Percentiles rank a stretch among this genome's conserved stretches.
Conservation (phyloP, 1,284 basidiomycete species). For the Mycocalia duriaeana region DNA sequence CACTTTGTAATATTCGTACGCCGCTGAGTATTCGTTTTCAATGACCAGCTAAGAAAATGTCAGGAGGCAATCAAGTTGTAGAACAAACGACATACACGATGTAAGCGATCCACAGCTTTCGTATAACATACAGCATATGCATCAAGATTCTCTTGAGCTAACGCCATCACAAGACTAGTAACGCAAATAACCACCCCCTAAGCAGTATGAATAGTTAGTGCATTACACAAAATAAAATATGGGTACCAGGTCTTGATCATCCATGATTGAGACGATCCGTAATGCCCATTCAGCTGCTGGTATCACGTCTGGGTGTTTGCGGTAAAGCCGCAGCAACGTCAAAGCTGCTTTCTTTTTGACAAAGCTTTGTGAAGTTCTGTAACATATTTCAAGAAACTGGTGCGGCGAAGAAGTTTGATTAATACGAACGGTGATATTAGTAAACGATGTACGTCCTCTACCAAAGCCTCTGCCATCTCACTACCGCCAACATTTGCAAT, state of each 20-base stretch:
- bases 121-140: constrained; percentile 89
- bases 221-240: background rate
- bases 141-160: constrained; percentile 92
- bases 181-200: constrained; percentile 94
- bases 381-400: background rate
- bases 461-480: constrained; percentile 96
- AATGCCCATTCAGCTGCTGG: constrained; percentile 94
- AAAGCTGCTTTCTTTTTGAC: constrained; percentile 99
- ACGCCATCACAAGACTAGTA: constrained; percentile 88
- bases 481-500: constrained; percentile 97
- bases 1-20: constrained; percentile 96
- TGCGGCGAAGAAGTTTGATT: background rate
- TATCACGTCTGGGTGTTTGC: constrained; percentile 93
- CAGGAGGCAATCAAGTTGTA: constrained; percentile 7
- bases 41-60: constrained; percentile 68
- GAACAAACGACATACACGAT: constrained; percentile 56
- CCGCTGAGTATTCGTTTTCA: constrained; percentile 81
- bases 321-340: constrained; percentile 87
- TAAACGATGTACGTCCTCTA: constrained; percentile 89
- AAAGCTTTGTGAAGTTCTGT: constrained; percentile 87
- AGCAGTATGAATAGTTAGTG: background rate
- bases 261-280: constrained; percentile 92
- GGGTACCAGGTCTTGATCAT: constrained; percentile 80
- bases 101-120: constrained; percentile 87
- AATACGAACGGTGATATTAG: constrained; percentile 94